A percentile compares a stretch with the other conserved stretches of the same genome.
phyloP scores from a whole-genome alignment of 495 filamentous ascomycete species.

The Tuber umbilicatum region DNA sequence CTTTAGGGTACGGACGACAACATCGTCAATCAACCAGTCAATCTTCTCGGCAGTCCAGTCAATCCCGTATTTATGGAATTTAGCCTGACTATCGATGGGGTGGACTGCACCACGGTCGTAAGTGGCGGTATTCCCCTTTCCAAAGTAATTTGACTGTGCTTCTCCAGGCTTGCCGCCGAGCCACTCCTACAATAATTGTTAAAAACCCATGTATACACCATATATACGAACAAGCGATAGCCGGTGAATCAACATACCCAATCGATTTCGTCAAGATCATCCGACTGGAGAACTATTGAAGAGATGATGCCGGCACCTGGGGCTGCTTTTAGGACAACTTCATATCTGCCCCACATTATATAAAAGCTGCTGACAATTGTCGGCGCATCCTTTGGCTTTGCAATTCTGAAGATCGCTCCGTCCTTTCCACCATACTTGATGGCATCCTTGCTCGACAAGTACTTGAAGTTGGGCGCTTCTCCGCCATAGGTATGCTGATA shows the following conservation, averaged over 20 bases:
- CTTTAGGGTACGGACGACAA: slow-evolving; percentile 59
- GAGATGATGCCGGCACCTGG: slow-evolving; percentile 69
- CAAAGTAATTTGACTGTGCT: slow-evolving; percentile 90
- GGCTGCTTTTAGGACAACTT: slow-evolving; percentile 63
- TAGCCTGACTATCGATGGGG: slow-evolving; percentile 54
- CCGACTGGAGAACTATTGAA: slow-evolving; percentile 79
- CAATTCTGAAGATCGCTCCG: slow-evolving; percentile 78
- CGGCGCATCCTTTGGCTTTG: slow-evolving; percentile 73
- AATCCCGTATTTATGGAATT: slow-evolving; percentile 82
- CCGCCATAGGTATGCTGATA: slow-evolving; percentile 51
- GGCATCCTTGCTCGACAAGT: slow-evolving; percentile 62
- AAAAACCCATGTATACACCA: not conserved
- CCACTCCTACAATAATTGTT: slow-evolving; percentile 52
- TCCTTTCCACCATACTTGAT: slow-evolving; percentile 62
- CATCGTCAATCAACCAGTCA: slow-evolving; percentile 74
- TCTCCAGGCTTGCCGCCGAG: slow-evolving; percentile 56
- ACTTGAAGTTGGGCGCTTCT: slow-evolving; percentile 52
- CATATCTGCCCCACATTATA: slow-evolving; percentile 77
- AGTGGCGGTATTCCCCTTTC: slow-evolving; percentile 69
- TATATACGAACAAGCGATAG: slow-evolving; percentile 2
- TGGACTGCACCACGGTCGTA: slow-evolving; percentile 68
- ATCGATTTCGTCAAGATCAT: slow-evolving; percentile 90
- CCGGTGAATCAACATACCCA: slow-evolving; percentile 59
- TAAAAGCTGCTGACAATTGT: slow-evolving; percentile 70
- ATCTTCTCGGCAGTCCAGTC: slow-evolving; percentile 74